Percentiles rank a stretch among this genome's conserved stretches.
Evolutionary conservation across 257 asterid genomes (phyloP).

Genomic region (Lavandula angustifolia): DNA sequence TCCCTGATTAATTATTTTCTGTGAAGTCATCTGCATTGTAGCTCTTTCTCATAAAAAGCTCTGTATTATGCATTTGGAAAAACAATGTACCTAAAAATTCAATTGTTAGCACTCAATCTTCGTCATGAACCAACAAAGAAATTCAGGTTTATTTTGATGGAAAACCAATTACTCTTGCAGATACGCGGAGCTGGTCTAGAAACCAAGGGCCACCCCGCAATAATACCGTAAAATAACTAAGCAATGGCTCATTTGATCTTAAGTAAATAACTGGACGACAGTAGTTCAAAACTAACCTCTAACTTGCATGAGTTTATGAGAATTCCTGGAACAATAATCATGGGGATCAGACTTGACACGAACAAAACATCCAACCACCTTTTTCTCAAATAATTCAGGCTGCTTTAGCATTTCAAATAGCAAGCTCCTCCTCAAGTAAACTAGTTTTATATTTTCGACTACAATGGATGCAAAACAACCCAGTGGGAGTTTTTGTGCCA

Average conservation of each 20-base stretch:
- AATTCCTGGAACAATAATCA: constrained; percentile 41
- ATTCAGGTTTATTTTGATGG: neutral
- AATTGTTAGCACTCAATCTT: neutral
- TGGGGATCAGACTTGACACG: constrained; percentile 54
- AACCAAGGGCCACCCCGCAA: neutral
- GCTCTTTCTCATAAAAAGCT: neutral
- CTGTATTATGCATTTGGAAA: neutral
- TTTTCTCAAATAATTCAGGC: constrained; percentile 61
- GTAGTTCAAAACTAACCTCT: constrained; percentile 55
- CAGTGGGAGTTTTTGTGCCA: constrained; percentile 27
- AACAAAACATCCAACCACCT: constrained; percentile 72
- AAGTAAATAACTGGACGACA: constrained; percentile 18
- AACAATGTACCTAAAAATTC: neutral
- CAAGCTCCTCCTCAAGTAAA: constrained; percentile 72
- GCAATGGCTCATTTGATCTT: constrained; percentile 9
- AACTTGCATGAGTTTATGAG: constrained; percentile 69
- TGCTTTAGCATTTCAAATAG: constrained; percentile 53
- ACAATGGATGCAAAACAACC: constrained; percentile 57
- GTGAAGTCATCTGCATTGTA: neutral
- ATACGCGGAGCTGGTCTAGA: constrained; percentile 17
- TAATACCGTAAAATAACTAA: constrained; percentile 19
- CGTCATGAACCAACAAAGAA: constrained; percentile 1
- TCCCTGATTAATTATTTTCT: neutral
- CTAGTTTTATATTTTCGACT: constrained; percentile 69
- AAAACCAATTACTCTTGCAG: neutral